Conservation (phyloP, 2,329 filamentous ascomycete species). For the Fusarium marasasianum region DNA sequence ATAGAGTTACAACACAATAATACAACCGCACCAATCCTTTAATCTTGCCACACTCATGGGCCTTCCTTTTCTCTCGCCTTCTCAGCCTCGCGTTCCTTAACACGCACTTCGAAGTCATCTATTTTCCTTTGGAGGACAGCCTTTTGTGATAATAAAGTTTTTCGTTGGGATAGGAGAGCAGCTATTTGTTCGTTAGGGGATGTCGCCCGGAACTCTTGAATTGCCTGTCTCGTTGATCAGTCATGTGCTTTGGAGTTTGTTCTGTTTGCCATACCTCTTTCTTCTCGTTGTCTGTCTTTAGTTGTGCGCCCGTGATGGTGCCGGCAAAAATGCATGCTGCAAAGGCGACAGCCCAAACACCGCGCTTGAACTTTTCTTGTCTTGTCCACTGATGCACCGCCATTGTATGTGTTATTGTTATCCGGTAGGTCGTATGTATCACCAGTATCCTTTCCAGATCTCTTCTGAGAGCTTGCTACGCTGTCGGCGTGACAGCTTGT, state of each 20-base stretch:
- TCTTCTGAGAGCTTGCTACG: conserved; percentile 36
- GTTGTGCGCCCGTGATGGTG: conserved; percentile 58
- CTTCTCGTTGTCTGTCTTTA: conserved; percentile 60
- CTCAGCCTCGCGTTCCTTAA: conserved; percentile 50
- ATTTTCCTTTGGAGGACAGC: conserved; percentile 55
- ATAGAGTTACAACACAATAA: conserved; percentile 22
- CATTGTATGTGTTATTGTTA: conserved; percentile 9
- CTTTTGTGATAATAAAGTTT: conserved; percentile 51
- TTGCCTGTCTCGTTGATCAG: conserved; percentile 39
- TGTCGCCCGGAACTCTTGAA: conserved; percentile 51
- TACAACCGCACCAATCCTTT: conserved; percentile 1
- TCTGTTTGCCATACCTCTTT: conserved; percentile 48
- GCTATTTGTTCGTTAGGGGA: conserved; percentile 56
- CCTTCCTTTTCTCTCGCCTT: conserved; percentile 33
- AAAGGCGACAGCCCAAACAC: conserved; percentile 55
- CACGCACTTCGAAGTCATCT: conserved; percentile 50
- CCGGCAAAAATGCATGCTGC: conserved; percentile 59
- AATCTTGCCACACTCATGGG: neutral
- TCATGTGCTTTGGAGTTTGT: neutral
- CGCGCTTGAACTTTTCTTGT: conserved; percentile 48
- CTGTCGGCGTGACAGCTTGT: conserved; percentile 29
- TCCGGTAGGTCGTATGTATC: neutral
- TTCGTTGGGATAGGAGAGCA: conserved; percentile 55
- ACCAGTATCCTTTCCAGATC: conserved; percentile 44
- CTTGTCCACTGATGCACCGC: conserved; percentile 40